Evolutionary conservation across 129 eudicot genomes (phyloP).

Genomic region (Dittrichia graveolens): DNA sequence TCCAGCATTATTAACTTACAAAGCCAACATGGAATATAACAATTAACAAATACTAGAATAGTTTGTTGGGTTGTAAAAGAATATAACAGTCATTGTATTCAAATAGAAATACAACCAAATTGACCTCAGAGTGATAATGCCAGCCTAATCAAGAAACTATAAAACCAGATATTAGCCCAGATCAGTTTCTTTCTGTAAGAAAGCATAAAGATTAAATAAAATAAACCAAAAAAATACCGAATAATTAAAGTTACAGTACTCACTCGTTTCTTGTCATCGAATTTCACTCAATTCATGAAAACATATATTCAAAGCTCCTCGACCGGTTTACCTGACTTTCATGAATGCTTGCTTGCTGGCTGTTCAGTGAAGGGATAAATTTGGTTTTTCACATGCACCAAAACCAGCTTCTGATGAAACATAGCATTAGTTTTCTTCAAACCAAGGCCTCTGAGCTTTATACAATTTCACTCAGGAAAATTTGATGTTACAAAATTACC

Average conservation of each 20-base stretch:
- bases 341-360: slow-evolving; percentile 5
- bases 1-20: too few species aligned
- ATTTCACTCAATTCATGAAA: slow-evolving; percentile 30
- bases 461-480: slow-evolving; percentile 35
- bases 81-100: too few species aligned
- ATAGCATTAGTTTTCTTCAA: slow-evolving; percentile 31
- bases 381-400: slow-evolving; percentile 29
- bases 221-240: not conserved
- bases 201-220: slow-evolving; percentile 10
- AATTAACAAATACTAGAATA: too few species aligned
- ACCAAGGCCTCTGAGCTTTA: slow-evolving; percentile 40
- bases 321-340: not conserved
- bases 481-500: slow-evolving; percentile 11
- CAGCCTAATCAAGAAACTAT: slow-evolving; percentile 20
- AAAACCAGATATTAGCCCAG: slow-evolving; percentile 17
- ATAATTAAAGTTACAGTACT: slow-evolving; percentile 18
- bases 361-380: slow-evolving; percentile 27
- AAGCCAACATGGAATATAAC: too few species aligned
- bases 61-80: too few species aligned
- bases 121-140: not conserved
- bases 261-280: slow-evolving; percentile 22
- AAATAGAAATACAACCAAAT: slow-evolving; percentile 2
- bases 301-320: slow-evolving; percentile 22
- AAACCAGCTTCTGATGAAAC: slow-evolving; percentile 25
- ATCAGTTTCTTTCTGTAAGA: slow-evolving; percentile 23